phyloP scores from a whole-genome alignment of 352 stramenopile species.

The Phytophthora pistaciae region DNA sequence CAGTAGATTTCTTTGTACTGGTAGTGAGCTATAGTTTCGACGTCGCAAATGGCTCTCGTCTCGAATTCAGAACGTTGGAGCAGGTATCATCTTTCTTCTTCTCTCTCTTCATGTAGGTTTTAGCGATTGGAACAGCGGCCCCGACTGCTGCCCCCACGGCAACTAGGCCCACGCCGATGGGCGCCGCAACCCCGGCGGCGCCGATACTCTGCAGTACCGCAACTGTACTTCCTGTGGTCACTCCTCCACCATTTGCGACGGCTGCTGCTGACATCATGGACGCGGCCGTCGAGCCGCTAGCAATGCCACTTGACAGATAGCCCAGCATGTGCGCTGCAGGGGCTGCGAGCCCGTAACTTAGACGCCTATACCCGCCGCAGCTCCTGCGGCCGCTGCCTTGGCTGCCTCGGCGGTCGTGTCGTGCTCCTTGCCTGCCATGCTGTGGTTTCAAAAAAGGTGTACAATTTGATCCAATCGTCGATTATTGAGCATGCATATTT shows the following conservation, averaged over 20 bases:
- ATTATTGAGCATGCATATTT: no score
- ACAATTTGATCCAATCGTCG: no score
- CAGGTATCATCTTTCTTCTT: background rate
- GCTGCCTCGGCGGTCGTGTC: background rate
- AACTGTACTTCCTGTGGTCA: constrained; percentile 47
- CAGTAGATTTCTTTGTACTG: no score
- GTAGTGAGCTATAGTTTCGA: no score
- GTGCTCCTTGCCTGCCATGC: background rate
- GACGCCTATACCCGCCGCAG: background rate
- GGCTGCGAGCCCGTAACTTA: background rate
- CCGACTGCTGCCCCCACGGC: constrained; percentile 16
- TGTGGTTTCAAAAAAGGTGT: no score
- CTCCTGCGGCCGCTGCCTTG: background rate
- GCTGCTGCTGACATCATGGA: constrained; percentile 67
- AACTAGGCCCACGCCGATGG: constrained; percentile 35
- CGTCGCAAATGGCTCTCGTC: background rate
- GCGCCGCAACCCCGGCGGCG: constrained; percentile 44
- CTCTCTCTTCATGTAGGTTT: background rate
- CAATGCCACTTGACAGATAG: constrained; percentile 35
- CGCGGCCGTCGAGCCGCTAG: constrained; percentile 49
- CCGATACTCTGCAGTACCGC: constrained; percentile 61
- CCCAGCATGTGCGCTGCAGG: background rate
- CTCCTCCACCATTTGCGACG: constrained; percentile 51
- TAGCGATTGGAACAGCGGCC: constrained; percentile 8
- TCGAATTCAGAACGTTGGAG: background rate